phyloP scores from a whole-genome alignment of 2,329 filamentous ascomycete species.

The Sordariomycetes sp. region DNA sequence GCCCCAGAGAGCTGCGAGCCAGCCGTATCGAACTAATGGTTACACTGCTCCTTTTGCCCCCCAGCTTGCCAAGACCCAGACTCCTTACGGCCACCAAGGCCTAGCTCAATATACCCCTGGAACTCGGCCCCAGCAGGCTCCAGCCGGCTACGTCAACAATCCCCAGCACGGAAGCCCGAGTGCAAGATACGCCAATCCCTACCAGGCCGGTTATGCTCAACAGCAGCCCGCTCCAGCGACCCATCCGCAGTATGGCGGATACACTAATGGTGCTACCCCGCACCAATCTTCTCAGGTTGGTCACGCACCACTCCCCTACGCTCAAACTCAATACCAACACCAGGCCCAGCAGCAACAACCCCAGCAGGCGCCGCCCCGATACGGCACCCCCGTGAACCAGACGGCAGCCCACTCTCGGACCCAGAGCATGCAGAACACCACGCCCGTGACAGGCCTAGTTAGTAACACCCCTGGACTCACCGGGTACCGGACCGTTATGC shows the following conservation, averaged over 20 bases:
- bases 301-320: conserved; percentile 13
- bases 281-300: conserved; percentile 28
- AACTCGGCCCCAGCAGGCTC: conserved; percentile 27
- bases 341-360: conserved; percentile 12
- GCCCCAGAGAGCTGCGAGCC: conserved; percentile 14
- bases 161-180: conserved; percentile 25
- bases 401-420: background rate
- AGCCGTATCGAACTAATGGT: conserved; percentile 35
- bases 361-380: conserved; percentile 9
- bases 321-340: conserved; percentile 14
- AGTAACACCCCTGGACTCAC: conserved; percentile 18
- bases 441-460: conserved; percentile 6
- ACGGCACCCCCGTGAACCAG: conserved; percentile 2
- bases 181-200: conserved; percentile 24
- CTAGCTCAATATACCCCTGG: conserved; percentile 34
- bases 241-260: conserved; percentile 17
- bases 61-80: conserved; percentile 36
- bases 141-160: conserved; percentile 18
- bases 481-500: conserved; percentile 35
- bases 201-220: conserved; percentile 22
- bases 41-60: conserved; percentile 30
- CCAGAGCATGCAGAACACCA: conserved; percentile 6
- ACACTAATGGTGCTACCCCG: conserved; percentile 29
- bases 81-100: conserved; percentile 36
- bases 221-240: conserved; percentile 10